Evolutionary conservation across 164 flowering plant species (phyloP), one percentile per base, ranked within the genome.

Genomic region (Kalanchoe fedtschenkoi): DNA sequence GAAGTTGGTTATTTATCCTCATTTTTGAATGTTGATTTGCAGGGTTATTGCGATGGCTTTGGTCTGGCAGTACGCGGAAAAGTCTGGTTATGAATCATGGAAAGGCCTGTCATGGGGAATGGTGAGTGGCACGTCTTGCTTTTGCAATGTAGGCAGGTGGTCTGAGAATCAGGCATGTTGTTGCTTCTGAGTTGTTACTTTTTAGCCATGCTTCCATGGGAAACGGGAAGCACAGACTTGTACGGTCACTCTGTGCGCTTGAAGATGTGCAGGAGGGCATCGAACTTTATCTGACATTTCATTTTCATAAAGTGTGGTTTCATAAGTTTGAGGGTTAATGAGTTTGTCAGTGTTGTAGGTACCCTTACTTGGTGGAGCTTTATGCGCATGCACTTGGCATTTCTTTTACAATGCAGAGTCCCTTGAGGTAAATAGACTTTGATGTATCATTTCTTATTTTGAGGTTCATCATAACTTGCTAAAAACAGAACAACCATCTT

Each of bases 331-430:
- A 62, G 21, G 29, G 21, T 15, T 17, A 17, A 33, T 43, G 5
- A 19, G 41, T n/a, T 64, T 46, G 14, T 8, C 2, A 60, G 34
- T 71, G 26, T n/a, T 62, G 17, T 71, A 93, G 99, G 97, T 90
- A 53, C 97, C 99, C 24, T 61, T 85, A 65, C 95, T 93, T 55
- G 99, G 97, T 68, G 99, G 97, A 75, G 99, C 96, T 41, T 76
- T 88, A 60, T 88, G 97, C 77, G 99, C 96, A 22, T 93, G 99
- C 77, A 88, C 97, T 34, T 93, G 99, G 99, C 97, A 93, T 81
- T 93, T 93, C 84, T 93, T 93, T 70, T 90, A 93, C 62, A 90
- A 93, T 69, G 69, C 91, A 6, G 96, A 90, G 75, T 83, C 97
- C 42, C 95, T 93, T 61, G 96, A 83, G 85, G 97, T 93, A 79